Percentiles rank a stretch among this genome's conserved stretches.
Conservation (phyloP, 164 flowering plant genomes). For the Magnolia sinica region DNA sequence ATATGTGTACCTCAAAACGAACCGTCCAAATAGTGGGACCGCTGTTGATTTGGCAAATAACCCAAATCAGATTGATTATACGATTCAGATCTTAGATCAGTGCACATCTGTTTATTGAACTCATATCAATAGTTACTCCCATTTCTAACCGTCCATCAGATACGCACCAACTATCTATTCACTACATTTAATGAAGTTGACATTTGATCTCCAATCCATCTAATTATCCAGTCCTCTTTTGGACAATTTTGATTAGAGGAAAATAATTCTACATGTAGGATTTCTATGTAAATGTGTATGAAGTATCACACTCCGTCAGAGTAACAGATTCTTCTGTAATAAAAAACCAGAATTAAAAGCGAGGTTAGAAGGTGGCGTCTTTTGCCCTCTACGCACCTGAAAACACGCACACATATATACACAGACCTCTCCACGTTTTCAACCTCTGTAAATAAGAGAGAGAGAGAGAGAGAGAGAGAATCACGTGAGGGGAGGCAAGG, state of each 20-base stretch:
- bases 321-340: not conserved
- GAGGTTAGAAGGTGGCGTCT: slow-evolving; percentile 39
- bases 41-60: too few relatives aligned
- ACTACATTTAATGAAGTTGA: too few relatives aligned
- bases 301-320: not conserved
- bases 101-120: too few relatives aligned
- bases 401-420: slow-evolving; percentile 43
- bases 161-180: too few relatives aligned
- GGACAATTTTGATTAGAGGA: not conserved
- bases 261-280: not conserved
- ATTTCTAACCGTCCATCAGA: too few relatives aligned
- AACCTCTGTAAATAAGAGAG: slow-evolving; percentile 1
- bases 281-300: not conserved
- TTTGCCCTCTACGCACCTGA: slow-evolving; percentile 50
- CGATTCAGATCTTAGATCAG: too few relatives aligned
- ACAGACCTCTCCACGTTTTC: slow-evolving; percentile 42
- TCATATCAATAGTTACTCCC: too few relatives aligned
- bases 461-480: slow-evolving; percentile 1
- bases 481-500: not conserved
- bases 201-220: too few relatives aligned
- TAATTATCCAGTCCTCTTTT: not conserved
- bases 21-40: too few relatives aligned
- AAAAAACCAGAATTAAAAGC: not conserved
- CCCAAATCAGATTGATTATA: too few relatives aligned
- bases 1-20: too few relatives aligned